Evolutionary conservation across 2,329 filamentous ascomycete genomes (phyloP), one percentile per base, ranked within the genome.

Genomic region (Venturia pyrina): DNA sequence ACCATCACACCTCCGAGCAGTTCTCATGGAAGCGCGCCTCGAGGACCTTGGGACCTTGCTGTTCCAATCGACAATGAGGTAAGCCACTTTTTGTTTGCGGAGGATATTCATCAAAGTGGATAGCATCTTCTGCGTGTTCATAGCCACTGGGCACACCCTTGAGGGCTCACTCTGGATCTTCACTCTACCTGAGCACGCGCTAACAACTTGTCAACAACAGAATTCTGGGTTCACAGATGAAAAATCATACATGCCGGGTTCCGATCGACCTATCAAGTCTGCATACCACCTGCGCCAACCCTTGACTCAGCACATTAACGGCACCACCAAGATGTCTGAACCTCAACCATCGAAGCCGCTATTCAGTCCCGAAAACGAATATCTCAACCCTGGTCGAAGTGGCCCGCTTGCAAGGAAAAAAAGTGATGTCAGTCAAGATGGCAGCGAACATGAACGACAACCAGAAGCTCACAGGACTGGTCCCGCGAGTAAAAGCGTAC

Each of bases 361-460:
- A 67, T 76, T 66, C 44, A 71, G 70, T 24, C 73, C 78, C 17
- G 74, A 73, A 44, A 72, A 74, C 64, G 70, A 66, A 5, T 53
- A 46, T 28, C 48, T 66, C 37, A 56, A 50, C 5, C 19, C 50
- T 15, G 6, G 11, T 34, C 28, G 28, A 21, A 60, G 75, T 40
- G 69, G 73, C 64, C 74, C 74, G 40, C 71, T 78, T 57, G 73
- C 70, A 66, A 74, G 76, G 65, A 79, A 80, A 46, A 75, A 78
- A 62, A 76, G 74, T 50, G 78, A 78, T 65, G 72, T 78, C 62
- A 77, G 77, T 63, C 76, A 78, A 3, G 73, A 72, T 60, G 74
- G 72, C 46, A 78, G 76, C 68, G 78, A 79, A 15, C 74, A 78
- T n/a, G 81, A 83, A 65, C 79, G 78, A 70, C 69, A 80, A 17